Percentiles rank a stretch among this genome's conserved stretches.
These are phyloP conservation scores for Hypholoma fasciculare DNA, from an alignment of 768 basidiomycete genomes.

Conservation along the genomic window DNA sequence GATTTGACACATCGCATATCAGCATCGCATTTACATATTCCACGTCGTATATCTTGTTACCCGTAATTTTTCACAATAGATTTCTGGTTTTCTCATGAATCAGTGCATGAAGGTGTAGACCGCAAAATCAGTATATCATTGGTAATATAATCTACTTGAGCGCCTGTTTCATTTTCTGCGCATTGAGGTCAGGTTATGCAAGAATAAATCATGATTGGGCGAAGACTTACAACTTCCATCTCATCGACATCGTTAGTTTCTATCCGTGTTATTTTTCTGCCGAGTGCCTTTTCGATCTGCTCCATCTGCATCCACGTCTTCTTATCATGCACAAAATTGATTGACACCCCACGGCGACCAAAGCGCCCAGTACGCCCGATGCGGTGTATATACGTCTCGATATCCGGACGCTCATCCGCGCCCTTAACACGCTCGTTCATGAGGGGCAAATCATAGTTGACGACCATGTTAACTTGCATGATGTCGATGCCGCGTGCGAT, in stretches of 20 bases:
- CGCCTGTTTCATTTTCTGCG: constrained; percentile 79
- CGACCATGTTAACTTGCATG: constrained; percentile 99
- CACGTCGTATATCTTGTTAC: background rate
- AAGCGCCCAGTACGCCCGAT: constrained; percentile 98
- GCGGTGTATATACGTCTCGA: constrained; percentile 97
- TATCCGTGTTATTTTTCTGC: constrained; percentile 79
- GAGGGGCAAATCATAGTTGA: constrained; percentile 95
- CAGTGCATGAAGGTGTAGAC: background rate
- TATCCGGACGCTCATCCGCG: constrained; percentile 70
- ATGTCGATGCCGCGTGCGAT: constrained; percentile 99
- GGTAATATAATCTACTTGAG: constrained; percentile 48
- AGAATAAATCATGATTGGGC: too few relatives aligned
- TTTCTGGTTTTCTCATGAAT: constrained; percentile 2
- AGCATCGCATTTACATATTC: constrained; percentile 7
- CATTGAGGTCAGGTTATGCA: background rate
- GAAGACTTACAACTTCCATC: constrained; percentile 81
- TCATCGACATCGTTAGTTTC: constrained; percentile 88
- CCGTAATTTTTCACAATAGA: constrained; percentile 17
- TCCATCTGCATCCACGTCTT: constrained; percentile 89
- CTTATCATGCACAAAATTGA: constrained; percentile 95
- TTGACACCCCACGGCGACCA: constrained; percentile 94
- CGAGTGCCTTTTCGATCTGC: constrained; percentile 78
- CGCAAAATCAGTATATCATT: too few relatives aligned
- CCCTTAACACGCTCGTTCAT: constrained; percentile 67
- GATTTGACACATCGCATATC: constrained; percentile 13